A percentile compares a stretch with the other conserved stretches of the same genome.
Conservation (phyloP, 495 filamentous ascomycete species). For the Aspergillus incahuasiensis region DNA sequence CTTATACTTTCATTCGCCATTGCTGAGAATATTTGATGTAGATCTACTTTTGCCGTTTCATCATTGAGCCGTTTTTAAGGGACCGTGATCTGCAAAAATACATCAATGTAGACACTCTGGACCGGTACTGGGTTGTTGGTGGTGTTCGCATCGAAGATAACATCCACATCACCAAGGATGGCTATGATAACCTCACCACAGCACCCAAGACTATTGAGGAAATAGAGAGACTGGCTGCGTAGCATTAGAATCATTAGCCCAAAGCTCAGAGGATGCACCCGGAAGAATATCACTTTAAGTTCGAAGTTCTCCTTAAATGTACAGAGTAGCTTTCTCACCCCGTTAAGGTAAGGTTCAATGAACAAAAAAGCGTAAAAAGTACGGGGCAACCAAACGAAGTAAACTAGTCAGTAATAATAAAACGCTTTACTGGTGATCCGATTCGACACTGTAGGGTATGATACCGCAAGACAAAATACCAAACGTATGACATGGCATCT, state of each 20-base stretch:
- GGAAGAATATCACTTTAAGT: not conserved
- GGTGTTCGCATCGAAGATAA: slow-evolving; percentile 78
- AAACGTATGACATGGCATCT: not conserved
- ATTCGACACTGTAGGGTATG: not conserved
- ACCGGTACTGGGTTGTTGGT: slow-evolving; percentile 85
- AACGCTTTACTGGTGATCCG: not conserved
- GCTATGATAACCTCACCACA: slow-evolving; percentile 75
- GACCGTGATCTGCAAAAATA: slow-evolving; percentile 64
- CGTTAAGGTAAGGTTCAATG: not conserved
- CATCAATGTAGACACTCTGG: slow-evolving; percentile 68
- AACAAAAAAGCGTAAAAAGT: not conserved
- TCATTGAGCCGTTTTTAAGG: slow-evolving; percentile 76
- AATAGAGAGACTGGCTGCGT: slow-evolving; percentile 50
- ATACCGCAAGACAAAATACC: not conserved
- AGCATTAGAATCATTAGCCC: slow-evolving; percentile 1
- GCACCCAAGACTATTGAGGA: slow-evolving; percentile 68
- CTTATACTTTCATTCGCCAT: not conserved
- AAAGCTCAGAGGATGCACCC: not conserved
- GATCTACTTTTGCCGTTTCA: slow-evolving; percentile 93
- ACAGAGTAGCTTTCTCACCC: not conserved
- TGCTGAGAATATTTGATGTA: slow-evolving; percentile 22
- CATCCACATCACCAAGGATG: slow-evolving; percentile 70
- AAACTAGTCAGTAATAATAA: not conserved
- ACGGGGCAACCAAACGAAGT: not conserved
- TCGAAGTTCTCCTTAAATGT: not conserved